Conservation (phyloP, 73 alveolate genomes). For the Blepharisma japonicum region DNA sequence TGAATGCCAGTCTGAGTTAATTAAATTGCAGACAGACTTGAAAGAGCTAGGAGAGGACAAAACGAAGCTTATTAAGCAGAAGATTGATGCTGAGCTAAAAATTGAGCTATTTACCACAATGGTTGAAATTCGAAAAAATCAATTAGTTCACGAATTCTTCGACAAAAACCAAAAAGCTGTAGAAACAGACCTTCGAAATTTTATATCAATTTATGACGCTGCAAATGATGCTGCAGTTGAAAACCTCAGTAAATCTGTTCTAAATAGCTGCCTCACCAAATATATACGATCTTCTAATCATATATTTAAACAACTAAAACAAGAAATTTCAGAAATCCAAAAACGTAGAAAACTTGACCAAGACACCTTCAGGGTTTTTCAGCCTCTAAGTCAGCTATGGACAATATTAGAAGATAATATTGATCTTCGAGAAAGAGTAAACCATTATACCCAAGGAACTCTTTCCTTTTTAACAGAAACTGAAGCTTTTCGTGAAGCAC, state of each 20-base stretch:
- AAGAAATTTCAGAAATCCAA: not conserved
- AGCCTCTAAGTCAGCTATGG: not conserved
- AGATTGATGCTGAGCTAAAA: not conserved
- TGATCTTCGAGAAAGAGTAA: not conserved
- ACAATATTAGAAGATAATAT: not conserved
- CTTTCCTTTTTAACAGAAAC: not conserved
- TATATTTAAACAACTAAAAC: not conserved
- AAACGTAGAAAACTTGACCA: not conserved
- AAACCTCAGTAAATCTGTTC: not conserved
- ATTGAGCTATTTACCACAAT: not conserved
- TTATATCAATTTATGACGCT: not conserved
- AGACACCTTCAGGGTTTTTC: not conserved
- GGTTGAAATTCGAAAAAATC: not conserved
- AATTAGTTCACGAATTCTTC: not conserved
- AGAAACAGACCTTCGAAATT: not conserved
- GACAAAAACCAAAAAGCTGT: constrained; percentile 11
- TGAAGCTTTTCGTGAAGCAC: not conserved
- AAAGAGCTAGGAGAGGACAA: not conserved
- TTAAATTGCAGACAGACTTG: not conserved
- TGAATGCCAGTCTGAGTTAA: not conserved
- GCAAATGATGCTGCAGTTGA: constrained; percentile 11
- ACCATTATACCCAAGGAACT: not conserved
- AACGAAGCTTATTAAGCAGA: not conserved
- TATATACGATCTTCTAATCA: not conserved
- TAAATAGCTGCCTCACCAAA: not conserved